Evolutionary conservation across 1,284 basidiomycete genomes (phyloP).

Genomic region (Rhizoctonia solani): DNA sequence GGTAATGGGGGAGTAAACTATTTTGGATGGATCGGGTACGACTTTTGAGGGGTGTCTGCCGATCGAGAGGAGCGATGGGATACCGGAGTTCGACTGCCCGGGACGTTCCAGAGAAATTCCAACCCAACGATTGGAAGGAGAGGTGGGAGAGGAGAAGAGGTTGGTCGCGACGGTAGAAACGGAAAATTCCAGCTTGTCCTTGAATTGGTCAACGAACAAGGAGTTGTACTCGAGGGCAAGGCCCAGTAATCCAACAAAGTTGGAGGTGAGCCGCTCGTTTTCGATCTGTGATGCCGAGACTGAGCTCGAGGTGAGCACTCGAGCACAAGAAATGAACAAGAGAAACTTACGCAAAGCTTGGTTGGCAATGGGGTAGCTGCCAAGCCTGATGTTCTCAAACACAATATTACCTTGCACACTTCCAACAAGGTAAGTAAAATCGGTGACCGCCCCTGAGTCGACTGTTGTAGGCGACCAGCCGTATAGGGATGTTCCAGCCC

Average conservation of each 20-base stretch:
- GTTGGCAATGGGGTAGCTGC: slow-evolving; percentile 9
- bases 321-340: not conserved
- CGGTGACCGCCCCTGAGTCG: not conserved
- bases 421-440: slow-evolving; percentile 16
- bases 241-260: slow-evolving; percentile 36
- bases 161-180: slow-evolving; percentile 19
- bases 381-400: slow-evolving; percentile 13
- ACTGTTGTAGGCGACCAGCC: slow-evolving; percentile 17
- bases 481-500: slow-evolving; percentile 10
- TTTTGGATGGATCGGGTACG: slow-evolving; percentile 30
- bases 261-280: slow-evolving; percentile 35
- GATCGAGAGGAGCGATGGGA: slow-evolving; percentile 33
- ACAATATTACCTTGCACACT: slow-evolving; percentile 15
- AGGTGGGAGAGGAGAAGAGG: slow-evolving; percentile 16
- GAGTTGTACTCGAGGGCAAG: slow-evolving; percentile 36
- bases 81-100: slow-evolving; percentile 24
- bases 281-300: slow-evolving; percentile 31
- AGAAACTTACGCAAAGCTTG: slow-evolving; percentile 18
- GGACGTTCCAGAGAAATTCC: slow-evolving; percentile 37
- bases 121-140: slow-evolving; percentile 25
- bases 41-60: slow-evolving; percentile 33
- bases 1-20: slow-evolving; percentile 9
- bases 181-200: not conserved
- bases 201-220: slow-evolving; percentile 3
- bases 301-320: not conserved